phyloP scores from a whole-genome alignment of 1,284 basidiomycete species.

The Bondarzewia mesenterica region DNA sequence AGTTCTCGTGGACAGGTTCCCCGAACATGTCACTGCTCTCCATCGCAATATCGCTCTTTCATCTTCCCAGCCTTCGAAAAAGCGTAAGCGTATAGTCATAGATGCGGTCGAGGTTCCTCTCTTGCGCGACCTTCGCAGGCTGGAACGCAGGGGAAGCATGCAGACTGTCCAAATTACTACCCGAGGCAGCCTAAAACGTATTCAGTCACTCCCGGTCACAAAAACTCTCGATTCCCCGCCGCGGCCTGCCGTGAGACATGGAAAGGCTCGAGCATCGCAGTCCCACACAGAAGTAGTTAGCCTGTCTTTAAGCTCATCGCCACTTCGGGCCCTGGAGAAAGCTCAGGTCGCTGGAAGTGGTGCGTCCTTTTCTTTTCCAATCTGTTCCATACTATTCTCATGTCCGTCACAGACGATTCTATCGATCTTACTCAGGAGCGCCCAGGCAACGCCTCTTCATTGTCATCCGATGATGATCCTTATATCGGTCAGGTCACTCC shows the following conservation, averaged over 20 bases:
- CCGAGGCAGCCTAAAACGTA: constrained; percentile 8
- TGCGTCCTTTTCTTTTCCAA: constrained; percentile 19
- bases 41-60: background rate
- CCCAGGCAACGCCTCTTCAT: constrained; percentile 6
- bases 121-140: constrained; percentile 21
- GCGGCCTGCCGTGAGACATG: background rate
- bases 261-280: background rate
- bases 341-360: constrained; percentile 33
- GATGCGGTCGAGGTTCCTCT: constrained; percentile 49
- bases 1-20: too few species aligned
- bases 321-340: constrained; percentile 23
- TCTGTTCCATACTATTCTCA: constrained; percentile 1
- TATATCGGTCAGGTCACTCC: constrained; percentile 60
- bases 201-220: constrained; percentile 3
- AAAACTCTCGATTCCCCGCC: background rate
- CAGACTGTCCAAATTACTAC: constrained; percentile 11
- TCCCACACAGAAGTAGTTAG: background rate
- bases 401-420: constrained; percentile 30
- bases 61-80: constrained; percentile 20
- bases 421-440: constrained; percentile 25
- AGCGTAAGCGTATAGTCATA: constrained; percentile 40
- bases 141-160: constrained; percentile 11
- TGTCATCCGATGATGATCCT: constrained; percentile 52
- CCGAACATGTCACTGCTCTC: too few species aligned
- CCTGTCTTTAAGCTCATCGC: constrained; percentile 18